These are phyloP conservation scores for Barbatosphaeria neglecta DNA, from an alignment of 495 filamentous ascomycete species.

Conservation along the genomic window DNA sequence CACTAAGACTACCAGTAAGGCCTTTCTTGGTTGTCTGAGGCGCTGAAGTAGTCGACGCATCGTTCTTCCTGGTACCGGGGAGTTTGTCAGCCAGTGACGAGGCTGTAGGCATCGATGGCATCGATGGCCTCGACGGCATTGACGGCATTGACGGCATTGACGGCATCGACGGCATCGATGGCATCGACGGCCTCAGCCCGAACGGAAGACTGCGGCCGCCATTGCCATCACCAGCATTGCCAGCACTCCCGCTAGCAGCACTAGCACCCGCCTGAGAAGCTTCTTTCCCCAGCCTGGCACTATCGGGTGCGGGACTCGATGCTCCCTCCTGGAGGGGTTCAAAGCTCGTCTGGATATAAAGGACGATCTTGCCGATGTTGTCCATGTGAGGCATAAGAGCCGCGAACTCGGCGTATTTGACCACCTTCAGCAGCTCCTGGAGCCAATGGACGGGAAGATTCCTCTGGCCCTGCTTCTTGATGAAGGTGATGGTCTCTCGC, in stretches of 20 bases:
- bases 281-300: background rate
- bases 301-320: background rate
- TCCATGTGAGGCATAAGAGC: constrained; percentile 12
- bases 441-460: constrained; percentile 18
- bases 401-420: constrained; percentile 12
- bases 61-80: background rate
- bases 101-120: background rate
- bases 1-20: background rate
- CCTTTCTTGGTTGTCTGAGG: background rate
- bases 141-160: too few species aligned
- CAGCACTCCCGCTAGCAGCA: background rate
- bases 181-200: background rate
- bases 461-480: constrained; percentile 17
- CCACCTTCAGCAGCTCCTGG: constrained; percentile 13
- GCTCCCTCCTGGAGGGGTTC: constrained; percentile 1
- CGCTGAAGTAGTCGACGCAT: background rate
- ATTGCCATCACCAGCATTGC: background rate
- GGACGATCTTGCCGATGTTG: constrained; percentile 20
- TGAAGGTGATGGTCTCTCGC: constrained; percentile 14
- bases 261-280: background rate
- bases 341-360: constrained; percentile 14
- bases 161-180: background rate
- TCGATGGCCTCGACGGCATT: background rate
- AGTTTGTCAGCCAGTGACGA: background rate
- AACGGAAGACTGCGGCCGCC: background rate